Percentiles rank a stretch among this genome's conserved stretches.
Conservation (phyloP, 208 protist species). For the Trypanosomatidae sp. region DNA sequence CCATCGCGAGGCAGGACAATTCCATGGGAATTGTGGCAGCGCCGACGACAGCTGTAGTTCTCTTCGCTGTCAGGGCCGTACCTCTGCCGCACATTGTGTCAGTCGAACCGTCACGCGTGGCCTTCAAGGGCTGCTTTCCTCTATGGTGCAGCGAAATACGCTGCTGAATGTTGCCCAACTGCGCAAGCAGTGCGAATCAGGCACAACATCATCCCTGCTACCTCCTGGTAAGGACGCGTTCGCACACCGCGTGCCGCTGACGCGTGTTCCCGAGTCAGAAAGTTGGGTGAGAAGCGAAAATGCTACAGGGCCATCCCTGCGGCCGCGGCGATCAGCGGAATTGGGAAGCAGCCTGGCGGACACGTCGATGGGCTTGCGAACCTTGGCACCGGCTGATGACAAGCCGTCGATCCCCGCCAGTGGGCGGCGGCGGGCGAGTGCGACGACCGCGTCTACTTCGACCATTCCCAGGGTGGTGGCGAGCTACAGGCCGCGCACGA, state of each 20-base stretch:
- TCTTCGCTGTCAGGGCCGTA: neutral
- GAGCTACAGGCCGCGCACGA: constrained; percentile 16
- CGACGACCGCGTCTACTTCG: neutral
- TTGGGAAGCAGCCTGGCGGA: constrained; percentile 5
- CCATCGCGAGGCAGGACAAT: constrained; percentile 24
- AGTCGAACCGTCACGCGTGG: constrained; percentile 5
- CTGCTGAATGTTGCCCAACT: constrained; percentile 5
- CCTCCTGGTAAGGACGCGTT: neutral
- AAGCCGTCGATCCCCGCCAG: neutral
- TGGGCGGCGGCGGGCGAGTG: constrained; percentile 4
- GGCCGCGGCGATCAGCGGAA: neutral
- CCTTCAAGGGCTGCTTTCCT: constrained; percentile 9
- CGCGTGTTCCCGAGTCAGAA: constrained; percentile 24
- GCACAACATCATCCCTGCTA: neutral
- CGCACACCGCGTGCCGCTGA: constrained; percentile 25
- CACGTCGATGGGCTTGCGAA: constrained; percentile 6
- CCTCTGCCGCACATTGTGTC: neutral
- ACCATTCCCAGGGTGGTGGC: neutral
- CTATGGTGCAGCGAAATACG: constrained; percentile 8
- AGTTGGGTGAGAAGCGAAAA: constrained; percentile 12
- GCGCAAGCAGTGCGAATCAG: neutral
- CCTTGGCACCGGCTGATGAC: neutral
- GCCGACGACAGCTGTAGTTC: neutral
- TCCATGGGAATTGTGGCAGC: neutral
- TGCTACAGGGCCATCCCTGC: neutral